Evolutionary conservation across 176 grass and related monocot species (phyloP), one percentile per base, ranked within the genome.

Genomic region (Phoenix dactylifera): DNA sequence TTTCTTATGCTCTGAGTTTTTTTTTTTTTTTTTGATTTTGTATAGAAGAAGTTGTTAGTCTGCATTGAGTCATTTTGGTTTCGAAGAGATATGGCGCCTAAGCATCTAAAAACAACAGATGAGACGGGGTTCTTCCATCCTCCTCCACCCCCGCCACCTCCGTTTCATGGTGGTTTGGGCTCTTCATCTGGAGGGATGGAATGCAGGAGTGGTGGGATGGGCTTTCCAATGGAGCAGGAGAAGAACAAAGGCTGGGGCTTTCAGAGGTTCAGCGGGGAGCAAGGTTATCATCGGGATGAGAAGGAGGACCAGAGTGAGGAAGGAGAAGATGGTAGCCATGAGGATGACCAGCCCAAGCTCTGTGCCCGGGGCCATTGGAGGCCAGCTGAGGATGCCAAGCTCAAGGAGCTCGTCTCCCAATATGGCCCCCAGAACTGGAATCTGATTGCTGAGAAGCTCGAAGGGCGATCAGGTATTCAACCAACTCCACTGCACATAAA

Each of bases 371-470:
- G 63, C 7, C 63, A 65, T 7, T 65, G 63, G 63, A 65, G 63
- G 48, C 63, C 63, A 52, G 63, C 49, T 26, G 63, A 65, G 63
- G 63, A 65, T 52, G 63, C 49, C 0, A 65, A 65, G 49, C 63
- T 65, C 49, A 65, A 52, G 23, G 63, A 65, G 63, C 63, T 65
- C 18, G 63, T 65, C 49, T 52, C 63, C 15, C 39, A 52, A 5
- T 28, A 26, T 19, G 63, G 63, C 24, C 63, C 63, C 15, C 63
- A 52, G 7, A 65, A 65, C 63, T 65, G 63, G 63, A 65, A 65
- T 50, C 16, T 65, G 49, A 65, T 65, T 52, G 63, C 63, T 28
- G 63, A 65, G 63, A 65, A 65, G 19, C 63, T 65, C 7, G 49
- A 7, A 26, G 63, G 63, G 10, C 52, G 63, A 65, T 65, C 63